phyloP scores from a whole-genome alignment of 73 alveolate species.

The Urostyla sp. region DNA sequence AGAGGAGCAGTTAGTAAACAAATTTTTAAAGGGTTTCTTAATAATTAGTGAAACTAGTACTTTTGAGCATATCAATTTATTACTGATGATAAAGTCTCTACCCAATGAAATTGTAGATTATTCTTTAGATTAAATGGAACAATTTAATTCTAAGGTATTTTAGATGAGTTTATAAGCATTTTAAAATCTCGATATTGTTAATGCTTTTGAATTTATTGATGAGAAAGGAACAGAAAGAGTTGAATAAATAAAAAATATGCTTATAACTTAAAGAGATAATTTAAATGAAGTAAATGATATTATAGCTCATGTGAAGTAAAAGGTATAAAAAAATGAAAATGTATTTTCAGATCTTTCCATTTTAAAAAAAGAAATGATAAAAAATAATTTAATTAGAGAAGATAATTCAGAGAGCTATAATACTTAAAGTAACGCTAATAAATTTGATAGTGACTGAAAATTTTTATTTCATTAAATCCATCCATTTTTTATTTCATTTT shows the following conservation, averaged over 20 bases:
- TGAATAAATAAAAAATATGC: conserved; percentile 40
- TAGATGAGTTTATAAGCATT: conserved; percentile 56
- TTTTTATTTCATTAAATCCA: too few species aligned
- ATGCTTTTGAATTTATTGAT: conserved; percentile 68
- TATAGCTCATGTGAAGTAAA: conserved; percentile 33
- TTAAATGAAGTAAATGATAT: conserved; percentile 31
- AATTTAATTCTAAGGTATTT: conserved; percentile 56
- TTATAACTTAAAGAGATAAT: conserved; percentile 14
- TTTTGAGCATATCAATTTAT: conserved; percentile 52
- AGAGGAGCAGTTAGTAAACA: conserved; percentile 51
- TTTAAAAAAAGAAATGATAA: too few species aligned
- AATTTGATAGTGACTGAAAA: too few species aligned
- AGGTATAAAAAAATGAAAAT: conserved; percentile 33
- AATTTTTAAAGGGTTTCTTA: conserved; percentile 54
- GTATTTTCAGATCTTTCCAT: too few species aligned
- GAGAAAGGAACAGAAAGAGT: conserved; percentile 63
- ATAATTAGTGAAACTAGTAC: conserved; percentile 50
- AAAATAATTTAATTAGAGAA: too few species aligned
- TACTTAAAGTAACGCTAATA: too few species aligned
- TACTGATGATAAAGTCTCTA: conserved; percentile 54
- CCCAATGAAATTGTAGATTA: conserved; percentile 47
- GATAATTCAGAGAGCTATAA: too few species aligned
- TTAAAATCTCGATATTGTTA: conserved; percentile 65
- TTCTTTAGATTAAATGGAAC: conserved; percentile 31
- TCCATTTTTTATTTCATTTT: too few species aligned